Conservation (phyloP, 257 asterid genomes). For the Oldenlandia corymbosa region DNA sequence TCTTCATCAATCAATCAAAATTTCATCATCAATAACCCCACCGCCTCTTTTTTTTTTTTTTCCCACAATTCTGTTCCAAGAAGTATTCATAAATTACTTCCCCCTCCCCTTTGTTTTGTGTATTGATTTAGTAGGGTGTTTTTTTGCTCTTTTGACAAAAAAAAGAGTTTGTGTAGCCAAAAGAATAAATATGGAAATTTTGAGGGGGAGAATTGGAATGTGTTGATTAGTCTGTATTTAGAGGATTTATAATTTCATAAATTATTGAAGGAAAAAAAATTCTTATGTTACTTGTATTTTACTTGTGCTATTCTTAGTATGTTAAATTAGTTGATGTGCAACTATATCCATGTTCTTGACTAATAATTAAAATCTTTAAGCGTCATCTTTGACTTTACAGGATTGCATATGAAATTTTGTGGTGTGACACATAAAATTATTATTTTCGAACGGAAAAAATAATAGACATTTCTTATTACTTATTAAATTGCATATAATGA, state of each 20-base stretch:
- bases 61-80: no score
- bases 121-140: neutral
- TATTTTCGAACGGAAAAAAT: neutral
- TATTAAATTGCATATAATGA: no score
- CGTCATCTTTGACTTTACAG: conserved; percentile 13
- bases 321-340: no score
- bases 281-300: no score
- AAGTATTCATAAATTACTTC: no score
- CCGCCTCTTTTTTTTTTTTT: no score
- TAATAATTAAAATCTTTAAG: neutral
- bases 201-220: conserved; percentile 3
- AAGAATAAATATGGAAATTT: conserved; percentile 6
- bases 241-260: neutral
- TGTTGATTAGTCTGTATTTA: conserved; percentile 2
- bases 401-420: conserved; percentile 3
- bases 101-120: conserved; percentile 13
- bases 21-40: no score
- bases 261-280: no score
- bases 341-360: no score
- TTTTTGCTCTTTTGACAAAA: conserved; percentile 19
- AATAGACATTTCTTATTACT: no score
- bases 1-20: conserved; percentile 4
- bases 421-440: no score
- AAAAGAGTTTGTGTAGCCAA: conserved; percentile 21
- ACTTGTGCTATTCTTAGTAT: no score